These are phyloP conservation scores for Barnettozyma salicaria DNA, from an alignment of 805 yeast genomes.

Conservation along the genomic window DNA sequence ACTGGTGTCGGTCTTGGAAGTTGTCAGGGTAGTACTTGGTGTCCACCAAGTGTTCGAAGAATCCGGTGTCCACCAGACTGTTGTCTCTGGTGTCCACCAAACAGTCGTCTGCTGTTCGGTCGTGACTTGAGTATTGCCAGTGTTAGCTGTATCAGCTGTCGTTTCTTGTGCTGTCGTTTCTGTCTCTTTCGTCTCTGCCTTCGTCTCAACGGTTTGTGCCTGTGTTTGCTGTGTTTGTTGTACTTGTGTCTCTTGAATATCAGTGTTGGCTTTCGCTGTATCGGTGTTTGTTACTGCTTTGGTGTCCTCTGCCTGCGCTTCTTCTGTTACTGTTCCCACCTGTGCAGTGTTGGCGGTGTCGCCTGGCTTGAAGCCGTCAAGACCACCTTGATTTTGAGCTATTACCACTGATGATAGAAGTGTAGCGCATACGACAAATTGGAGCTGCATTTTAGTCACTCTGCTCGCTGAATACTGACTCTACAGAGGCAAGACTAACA, in stretches of 20 bases:
- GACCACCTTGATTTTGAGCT: too few species aligned
- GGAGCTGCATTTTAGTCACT: too few species aligned
- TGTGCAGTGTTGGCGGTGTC: too few species aligned
- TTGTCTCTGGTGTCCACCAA: constrained; percentile 12
- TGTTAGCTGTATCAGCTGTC: background rate
- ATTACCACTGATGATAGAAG: too few species aligned
- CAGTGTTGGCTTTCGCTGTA: background rate
- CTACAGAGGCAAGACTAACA: too few species aligned
- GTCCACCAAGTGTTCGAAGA: constrained; percentile 3
- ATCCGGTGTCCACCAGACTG: constrained; percentile 14
- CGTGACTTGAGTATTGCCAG: constrained; percentile 3
- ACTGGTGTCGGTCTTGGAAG: background rate
- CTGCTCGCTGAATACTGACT: too few species aligned
- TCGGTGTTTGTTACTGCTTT: background rate
- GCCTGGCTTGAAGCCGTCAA: too few species aligned
- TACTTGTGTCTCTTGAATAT: background rate
- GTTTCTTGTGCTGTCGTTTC: constrained; percentile 2
- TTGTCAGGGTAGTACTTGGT: constrained; percentile 1
- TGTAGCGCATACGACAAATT: too few species aligned
- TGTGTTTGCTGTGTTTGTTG: background rate
- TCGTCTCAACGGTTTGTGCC: background rate
- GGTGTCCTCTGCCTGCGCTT: background rate
- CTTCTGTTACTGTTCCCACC: background rate
- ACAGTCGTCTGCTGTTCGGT: too few species aligned
- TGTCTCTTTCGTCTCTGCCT: background rate